phyloP scores from a whole-genome alignment of 306 rosid species.

The Cucurbita moschata region DNA sequence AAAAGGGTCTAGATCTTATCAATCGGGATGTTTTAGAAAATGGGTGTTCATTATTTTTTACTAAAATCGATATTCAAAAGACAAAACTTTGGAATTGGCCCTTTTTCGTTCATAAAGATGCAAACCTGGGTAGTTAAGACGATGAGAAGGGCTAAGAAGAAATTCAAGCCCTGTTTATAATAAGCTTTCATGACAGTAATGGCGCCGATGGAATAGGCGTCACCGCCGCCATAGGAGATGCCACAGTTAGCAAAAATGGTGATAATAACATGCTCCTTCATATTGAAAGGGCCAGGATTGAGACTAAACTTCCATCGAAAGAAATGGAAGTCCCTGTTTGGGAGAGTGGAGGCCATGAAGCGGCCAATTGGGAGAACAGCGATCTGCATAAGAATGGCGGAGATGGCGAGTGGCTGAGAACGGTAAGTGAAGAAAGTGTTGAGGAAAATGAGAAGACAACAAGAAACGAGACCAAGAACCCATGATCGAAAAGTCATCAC shows the following conservation, averaged over 20 bases:
- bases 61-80: neutral
- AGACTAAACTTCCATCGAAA: conserved; percentile 36
- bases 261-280: conserved; percentile 90
- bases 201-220: conserved; percentile 94
- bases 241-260: conserved; percentile 92
- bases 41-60: neutral
- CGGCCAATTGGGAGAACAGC: conserved; percentile 61
- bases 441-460: conserved; percentile 62
- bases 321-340: conserved; percentile 23
- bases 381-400: conserved; percentile 97
- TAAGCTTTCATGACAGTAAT: conserved; percentile 90
- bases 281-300: conserved; percentile 84
- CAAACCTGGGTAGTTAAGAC: conserved; percentile 86
- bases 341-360: conserved; percentile 77
- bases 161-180: conserved; percentile 56
- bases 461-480: conserved; percentile 53
- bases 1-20: neutral
- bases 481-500: conserved; percentile 94
- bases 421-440: conserved; percentile 93
- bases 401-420: conserved; percentile 77
- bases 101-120: neutral
- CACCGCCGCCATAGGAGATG: conserved; percentile 79
- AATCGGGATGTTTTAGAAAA: neutral
- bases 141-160: conserved; percentile 54
- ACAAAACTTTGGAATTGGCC: neutral